Evolutionary conservation across 1,284 basidiomycete genomes (phyloP), one percentile per base, ranked within the genome.

Genomic region (Farysia itapuensis): DNA sequence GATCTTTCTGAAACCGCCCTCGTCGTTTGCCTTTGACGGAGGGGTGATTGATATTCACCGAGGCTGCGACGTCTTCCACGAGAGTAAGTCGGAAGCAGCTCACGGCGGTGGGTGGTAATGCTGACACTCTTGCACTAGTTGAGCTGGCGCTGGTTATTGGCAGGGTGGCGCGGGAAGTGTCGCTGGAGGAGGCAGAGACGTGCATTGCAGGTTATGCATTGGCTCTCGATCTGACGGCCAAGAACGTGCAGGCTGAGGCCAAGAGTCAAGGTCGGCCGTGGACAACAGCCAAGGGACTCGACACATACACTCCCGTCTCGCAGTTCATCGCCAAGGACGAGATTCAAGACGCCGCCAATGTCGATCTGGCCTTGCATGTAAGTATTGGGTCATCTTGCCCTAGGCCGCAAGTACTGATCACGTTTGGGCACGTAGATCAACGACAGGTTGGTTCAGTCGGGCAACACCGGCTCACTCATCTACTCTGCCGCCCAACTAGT

Each of bases 101-200:
- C 9, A 9, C 25, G 25, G n/a, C n/a, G 25, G 9, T 9, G 25
- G n/a, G 25, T 9, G 25, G 9, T 9, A 9, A n/a, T n/a, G 25
- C 25, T 28, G 9, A 28, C 35, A 9, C 8, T n/a, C 21, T n/a
- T 38, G n/a, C 15, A 11, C 23, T 16, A 33, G 32, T 33, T 19
- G 32, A 33, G 18, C 32, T 33, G 32, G 32, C 32, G n/a, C 14
- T 33, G n/a, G 32, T 33, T n/a, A 33, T 33, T 15, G 32, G n/a
- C 14, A 33, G 16, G 32, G 9, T 8, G 11, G 35, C 11, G 8
- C 9, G 32, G 9, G 32, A 33, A 9, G 18, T 33, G 14, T 16
- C 32, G n/a, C 9, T 33, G 9, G n/a, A 8, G 8, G 32, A 33
- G 18, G 32, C 32, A 11, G 32, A 33, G 8, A 8, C 14, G 14